These are phyloP conservation scores for Asparagopsis taxiformis DNA, from an alignment of 31 red algal genomes.

Conservation along the genomic window DNA sequence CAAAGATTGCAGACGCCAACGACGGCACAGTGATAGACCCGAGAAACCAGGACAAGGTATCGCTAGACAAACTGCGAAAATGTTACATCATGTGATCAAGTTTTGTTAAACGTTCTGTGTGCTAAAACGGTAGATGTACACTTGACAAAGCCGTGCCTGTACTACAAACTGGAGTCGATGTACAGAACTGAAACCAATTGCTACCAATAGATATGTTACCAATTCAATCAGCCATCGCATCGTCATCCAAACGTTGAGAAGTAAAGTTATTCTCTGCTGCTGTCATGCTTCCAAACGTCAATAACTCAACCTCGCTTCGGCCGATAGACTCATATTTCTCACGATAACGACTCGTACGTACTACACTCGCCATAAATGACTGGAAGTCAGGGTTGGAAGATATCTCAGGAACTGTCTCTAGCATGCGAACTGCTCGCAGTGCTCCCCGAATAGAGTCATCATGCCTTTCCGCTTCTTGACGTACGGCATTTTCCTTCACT, in stretches of 20 bases:
- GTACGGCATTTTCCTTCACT: constrained; percentile 87
- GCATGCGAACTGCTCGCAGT: constrained; percentile 59
- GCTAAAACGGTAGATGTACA: background rate
- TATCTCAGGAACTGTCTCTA: constrained; percentile 71
- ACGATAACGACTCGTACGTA: constrained; percentile 30
- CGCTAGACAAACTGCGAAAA: constrained; percentile 40
- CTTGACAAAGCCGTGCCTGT: too few species aligned
- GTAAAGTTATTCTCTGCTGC: background rate
- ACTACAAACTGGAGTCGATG: too few species aligned
- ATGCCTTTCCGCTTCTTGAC: constrained; percentile 85
- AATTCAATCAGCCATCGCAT: constrained; percentile 19
- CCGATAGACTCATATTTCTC: constrained; percentile 74
- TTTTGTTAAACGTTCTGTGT: background rate
- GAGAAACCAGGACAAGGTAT: constrained; percentile 43
- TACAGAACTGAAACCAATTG: too few species aligned
- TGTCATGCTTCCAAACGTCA: constrained; percentile 43
- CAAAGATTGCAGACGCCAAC: constrained; percentile 64
- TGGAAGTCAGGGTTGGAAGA: constrained; percentile 31
- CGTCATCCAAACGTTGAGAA: constrained; percentile 1
- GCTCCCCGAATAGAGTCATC: constrained; percentile 80
- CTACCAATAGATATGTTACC: too few species aligned
- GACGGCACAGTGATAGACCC: constrained; percentile 70
- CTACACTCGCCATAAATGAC: constrained; percentile 51
- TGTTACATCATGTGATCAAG: constrained; percentile 66
- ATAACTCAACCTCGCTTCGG: constrained; percentile 52